phyloP scores from a whole-genome alignment of 139 green algal genomes.

The Tetraselmis chui region DNA sequence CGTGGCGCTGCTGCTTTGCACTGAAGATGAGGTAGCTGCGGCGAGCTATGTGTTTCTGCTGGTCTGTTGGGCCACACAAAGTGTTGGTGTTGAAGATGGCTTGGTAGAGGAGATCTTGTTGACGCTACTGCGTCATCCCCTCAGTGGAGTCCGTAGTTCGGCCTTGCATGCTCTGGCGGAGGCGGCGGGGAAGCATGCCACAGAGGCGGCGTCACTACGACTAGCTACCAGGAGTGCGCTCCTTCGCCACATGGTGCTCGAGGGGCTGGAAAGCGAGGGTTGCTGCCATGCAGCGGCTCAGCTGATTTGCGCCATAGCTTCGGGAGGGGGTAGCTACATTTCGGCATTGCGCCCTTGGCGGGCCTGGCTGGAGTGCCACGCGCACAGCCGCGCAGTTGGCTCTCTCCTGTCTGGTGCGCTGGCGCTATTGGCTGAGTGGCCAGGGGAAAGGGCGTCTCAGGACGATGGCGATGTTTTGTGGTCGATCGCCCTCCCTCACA shows the following conservation, averaged over 20 bases:
- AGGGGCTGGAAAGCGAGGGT: background rate
- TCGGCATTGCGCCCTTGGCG: background rate
- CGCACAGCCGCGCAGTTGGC: background rate
- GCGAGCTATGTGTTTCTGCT: background rate
- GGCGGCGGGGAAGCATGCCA: background rate
- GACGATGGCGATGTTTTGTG: no score
- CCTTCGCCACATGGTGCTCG: background rate
- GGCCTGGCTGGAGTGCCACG: background rate
- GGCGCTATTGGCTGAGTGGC: background rate
- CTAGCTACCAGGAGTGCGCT: background rate
- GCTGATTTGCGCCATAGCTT: background rate
- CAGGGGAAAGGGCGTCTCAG: background rate
- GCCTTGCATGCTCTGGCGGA: background rate
- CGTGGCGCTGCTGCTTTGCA: background rate
- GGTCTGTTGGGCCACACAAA: background rate
- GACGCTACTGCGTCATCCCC: background rate
- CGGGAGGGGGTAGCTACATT: background rate
- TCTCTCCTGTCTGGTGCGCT: background rate
- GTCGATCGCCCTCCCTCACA: background rate
- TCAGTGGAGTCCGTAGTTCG: background rate
- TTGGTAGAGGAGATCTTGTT: background rate
- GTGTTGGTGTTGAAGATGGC: background rate
- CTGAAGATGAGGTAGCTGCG: background rate
- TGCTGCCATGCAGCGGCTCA: background rate
- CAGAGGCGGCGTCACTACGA: background rate